phyloP scores from a whole-genome alignment of 2,329 filamentous ascomycete genomes.

The Ceratocystis albifundus region DNA sequence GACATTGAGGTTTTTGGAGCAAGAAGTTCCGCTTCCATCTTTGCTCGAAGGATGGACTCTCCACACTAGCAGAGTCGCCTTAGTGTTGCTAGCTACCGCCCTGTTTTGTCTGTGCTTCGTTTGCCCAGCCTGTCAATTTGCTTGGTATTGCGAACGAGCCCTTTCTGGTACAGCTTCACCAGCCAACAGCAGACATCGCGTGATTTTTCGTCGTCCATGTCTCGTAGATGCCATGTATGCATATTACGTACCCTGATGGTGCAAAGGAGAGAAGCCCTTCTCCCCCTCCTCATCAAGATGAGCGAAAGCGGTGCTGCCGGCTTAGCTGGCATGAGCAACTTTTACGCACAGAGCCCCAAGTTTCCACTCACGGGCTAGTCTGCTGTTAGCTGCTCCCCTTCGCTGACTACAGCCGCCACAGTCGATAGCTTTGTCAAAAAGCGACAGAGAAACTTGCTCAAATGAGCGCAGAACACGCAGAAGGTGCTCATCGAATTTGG shows the following conservation, averaged over 20 bases:
- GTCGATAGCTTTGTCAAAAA: not conserved
- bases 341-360: constrained; percentile 13
- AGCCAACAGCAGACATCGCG: not conserved
- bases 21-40: not conserved
- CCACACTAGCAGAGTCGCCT: not conserved
- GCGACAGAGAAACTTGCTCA: constrained; percentile 12
- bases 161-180: not conserved
- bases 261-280: not conserved
- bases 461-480: constrained; percentile 5
- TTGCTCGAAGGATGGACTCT: not conserved
- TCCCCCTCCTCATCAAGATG: not conserved
- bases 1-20: not conserved
- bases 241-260: not conserved
- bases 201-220: not conserved
- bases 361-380: constrained; percentile 4
- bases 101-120: constrained; percentile 6
- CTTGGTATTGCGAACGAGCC: constrained; percentile 8
- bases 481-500: constrained; percentile 1
- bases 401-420: not conserved
- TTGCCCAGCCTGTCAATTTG: constrained; percentile 7
- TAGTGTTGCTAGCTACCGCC: not conserved
- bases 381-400: not conserved
- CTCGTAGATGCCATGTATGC: not conserved
- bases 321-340: constrained; percentile 7
- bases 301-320: not conserved